Percentiles rank a stretch among this genome's conserved stretches.
These are phyloP conservation scores for Crithidia fasciculata DNA, from an alignment of 208 protist species.

Conservation along the genomic window DNA sequence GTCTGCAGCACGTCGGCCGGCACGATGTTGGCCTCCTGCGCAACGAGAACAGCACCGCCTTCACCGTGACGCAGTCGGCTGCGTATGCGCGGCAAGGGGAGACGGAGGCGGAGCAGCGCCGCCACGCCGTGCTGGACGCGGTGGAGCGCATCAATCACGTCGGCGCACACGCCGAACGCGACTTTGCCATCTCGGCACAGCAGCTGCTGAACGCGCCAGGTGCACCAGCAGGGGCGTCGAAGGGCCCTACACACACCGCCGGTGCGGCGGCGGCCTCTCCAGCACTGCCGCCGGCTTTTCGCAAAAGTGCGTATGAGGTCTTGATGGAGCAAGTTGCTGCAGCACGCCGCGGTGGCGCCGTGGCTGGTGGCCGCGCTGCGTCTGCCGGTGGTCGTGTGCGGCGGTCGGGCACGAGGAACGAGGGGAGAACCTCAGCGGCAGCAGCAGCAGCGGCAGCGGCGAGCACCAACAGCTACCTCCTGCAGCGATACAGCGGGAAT, in stretches of 20 bases:
- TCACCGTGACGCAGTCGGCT: conserved; percentile 78
- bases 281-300: conserved; percentile 28
- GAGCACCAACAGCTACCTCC: conserved; percentile 58
- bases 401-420: not conserved
- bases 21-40: conserved; percentile 83
- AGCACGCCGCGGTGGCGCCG: conserved; percentile 10
- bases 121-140: conserved; percentile 51
- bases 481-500: conserved; percentile 72
- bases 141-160: conserved; percentile 63
- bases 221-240: not conserved
- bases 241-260: not conserved
- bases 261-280: not conserved
- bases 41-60: conserved; percentile 78
- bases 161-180: conserved; percentile 36
- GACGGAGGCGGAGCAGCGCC: conserved; percentile 50
- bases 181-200: conserved; percentile 35
- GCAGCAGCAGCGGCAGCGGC: not conserved
- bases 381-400: not conserved
- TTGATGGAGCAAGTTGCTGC: conserved; percentile 47
- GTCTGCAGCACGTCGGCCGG: conserved; percentile 81
- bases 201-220: conserved; percentile 1
- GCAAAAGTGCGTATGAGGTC: conserved; percentile 55
- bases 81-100: conserved; percentile 53
- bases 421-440: not conserved
- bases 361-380: conserved; percentile 1